Evolutionary conservation across 192 early-diverging fungal genomes (phyloP).

Genomic region (Backusella westeae): DNA sequence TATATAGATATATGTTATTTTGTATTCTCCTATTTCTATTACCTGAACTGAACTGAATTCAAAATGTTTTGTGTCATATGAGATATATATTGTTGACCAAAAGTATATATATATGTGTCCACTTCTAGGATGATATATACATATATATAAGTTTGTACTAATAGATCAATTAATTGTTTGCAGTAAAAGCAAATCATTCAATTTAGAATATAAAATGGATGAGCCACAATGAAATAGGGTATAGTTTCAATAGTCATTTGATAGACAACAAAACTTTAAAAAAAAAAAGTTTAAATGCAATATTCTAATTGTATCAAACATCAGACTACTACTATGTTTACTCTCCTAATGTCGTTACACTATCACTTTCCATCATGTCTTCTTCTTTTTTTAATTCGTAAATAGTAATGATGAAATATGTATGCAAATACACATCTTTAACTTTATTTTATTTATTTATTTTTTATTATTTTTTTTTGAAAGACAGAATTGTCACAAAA

Average conservation of each 20-base stretch:
- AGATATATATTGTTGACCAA: neutral
- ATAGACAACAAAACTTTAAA: neutral
- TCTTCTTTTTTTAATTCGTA: neutral
- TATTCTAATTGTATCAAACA: neutral
- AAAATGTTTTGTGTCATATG: conserved; percentile 4
- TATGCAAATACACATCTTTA: neutral
- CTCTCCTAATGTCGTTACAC: neutral
- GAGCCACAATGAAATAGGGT: neutral
- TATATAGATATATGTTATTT: neutral
- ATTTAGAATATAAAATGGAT: neutral
- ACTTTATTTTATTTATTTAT: neutral
- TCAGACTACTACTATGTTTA: neutral
- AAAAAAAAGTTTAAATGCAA: conserved; percentile 3
- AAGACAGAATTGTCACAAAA: neutral
- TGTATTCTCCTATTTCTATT: neutral
- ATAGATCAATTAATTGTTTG: too few relatives aligned
- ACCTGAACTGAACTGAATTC: neutral
- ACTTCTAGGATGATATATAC: neutral
- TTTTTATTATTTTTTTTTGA: neutral
- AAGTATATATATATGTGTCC: neutral
- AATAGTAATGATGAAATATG: neutral
- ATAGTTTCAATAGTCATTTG: conserved; percentile 3
- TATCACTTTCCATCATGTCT: neutral
- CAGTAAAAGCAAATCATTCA: neutral
- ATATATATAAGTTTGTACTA: neutral